phyloP scores from a whole-genome alignment of 257 asterid genomes.

The Parsonsia alboflavescens region DNA sequence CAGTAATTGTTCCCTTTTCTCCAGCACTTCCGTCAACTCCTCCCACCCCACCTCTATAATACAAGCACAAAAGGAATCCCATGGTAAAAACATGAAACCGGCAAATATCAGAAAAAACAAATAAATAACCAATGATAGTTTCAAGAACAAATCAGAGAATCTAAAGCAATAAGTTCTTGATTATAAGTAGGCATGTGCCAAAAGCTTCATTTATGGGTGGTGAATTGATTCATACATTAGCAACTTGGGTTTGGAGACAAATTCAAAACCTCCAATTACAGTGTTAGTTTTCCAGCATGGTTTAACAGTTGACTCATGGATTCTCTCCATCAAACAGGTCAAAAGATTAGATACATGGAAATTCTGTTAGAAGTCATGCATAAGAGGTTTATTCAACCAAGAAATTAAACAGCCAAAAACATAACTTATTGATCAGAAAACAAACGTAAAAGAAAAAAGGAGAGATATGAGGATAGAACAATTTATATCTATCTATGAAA shows the following conservation, averaged over 20 bases:
- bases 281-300: not conserved
- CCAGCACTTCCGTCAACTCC: slow-evolving; percentile 61
- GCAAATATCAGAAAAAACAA: not conserved
- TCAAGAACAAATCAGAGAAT: not conserved
- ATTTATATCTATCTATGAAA: not conserved
- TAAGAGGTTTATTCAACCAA: not conserved
- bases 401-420: not conserved
- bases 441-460: too few species aligned
- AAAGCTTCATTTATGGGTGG: not conserved
- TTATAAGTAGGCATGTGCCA: not conserved
- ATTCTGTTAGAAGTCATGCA: not conserved
- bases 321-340: not conserved
- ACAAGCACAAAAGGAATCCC: slow-evolving; percentile 15
- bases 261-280: not conserved
- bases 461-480: not conserved
- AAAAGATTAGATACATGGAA: not conserved
- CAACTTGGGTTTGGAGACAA: not conserved
- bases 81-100: not conserved
- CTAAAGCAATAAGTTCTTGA: not conserved
- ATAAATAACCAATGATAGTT: not conserved
- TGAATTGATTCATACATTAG: not conserved
- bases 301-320: not conserved
- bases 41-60: slow-evolving; percentile 81
- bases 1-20: slow-evolving; percentile 83
- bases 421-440: not conserved